phyloP scores from a whole-genome alignment of 2,329 filamentous ascomycete species.

The Botrytis elliptica region DNA sequence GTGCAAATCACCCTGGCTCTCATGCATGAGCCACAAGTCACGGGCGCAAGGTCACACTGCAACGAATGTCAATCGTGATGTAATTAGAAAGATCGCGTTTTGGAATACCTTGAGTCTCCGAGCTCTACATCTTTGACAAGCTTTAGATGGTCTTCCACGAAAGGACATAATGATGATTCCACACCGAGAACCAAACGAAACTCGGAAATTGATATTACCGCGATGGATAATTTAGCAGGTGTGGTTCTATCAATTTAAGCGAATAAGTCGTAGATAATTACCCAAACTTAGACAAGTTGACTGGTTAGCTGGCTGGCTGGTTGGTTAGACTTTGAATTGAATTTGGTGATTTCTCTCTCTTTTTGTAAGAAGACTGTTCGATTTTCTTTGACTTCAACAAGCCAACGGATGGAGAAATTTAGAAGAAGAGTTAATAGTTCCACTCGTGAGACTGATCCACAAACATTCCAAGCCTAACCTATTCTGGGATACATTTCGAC shows the following conservation, averaged over 20 bases:
- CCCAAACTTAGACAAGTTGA: not conserved
- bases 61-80: not conserved
- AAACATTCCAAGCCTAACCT: not conserved
- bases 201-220: not conserved
- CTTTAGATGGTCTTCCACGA: slow-evolving; percentile 26
- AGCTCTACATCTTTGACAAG: slow-evolving; percentile 28
- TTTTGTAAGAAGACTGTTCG: not conserved
- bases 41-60: slow-evolving; percentile 28
- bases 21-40: slow-evolving; percentile 21
- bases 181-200: not conserved
- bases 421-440: not conserved
- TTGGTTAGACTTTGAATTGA: not conserved
- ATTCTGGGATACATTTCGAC: slow-evolving; percentile 5
- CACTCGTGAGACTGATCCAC: not conserved
- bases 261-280: not conserved
- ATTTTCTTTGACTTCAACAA: not conserved
- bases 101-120: slow-evolving; percentile 24
- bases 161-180: slow-evolving; percentile 8
- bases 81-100: not conserved
- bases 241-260: not conserved
- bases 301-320: not conserved
- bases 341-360: not conserved
- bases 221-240: not conserved
- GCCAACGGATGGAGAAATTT: not conserved
- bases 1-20: slow-evolving; percentile 20